phyloP scores from a whole-genome alignment of 805 yeast genomes.

The Blastobotrys peoriensis region DNA sequence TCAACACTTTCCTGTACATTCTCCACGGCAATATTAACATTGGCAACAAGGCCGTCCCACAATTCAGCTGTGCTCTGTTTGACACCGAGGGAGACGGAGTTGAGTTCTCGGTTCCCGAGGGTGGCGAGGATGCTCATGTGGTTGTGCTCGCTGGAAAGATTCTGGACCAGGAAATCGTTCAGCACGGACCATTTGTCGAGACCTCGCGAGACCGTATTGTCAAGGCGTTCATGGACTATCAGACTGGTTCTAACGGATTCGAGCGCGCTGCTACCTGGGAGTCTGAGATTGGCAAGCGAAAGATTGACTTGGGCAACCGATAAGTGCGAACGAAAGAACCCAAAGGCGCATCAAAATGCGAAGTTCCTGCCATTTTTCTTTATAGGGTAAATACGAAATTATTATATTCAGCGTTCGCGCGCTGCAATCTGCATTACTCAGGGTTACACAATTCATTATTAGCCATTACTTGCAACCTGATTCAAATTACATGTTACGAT shows the following conservation, averaged over 20 bases:
- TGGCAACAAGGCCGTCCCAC: constrained; percentile 37
- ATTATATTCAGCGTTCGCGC: too few relatives aligned
- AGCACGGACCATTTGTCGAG: constrained; percentile 90
- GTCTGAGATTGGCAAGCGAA: constrained; percentile 27
- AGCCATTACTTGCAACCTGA: neutral
- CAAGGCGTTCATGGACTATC: constrained; percentile 69
- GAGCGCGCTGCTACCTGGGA: constrained; percentile 31
- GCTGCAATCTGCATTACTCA: too few relatives aligned
- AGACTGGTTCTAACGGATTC: constrained; percentile 35
- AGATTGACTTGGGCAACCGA: too few relatives aligned
- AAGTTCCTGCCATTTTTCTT: too few relatives aligned
- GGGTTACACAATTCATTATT: too few relatives aligned
- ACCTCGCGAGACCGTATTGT: constrained; percentile 58
- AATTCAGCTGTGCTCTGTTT: constrained; percentile 55
- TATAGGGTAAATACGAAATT: neutral
- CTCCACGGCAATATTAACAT: constrained; percentile 54
- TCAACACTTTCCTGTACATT: constrained; percentile 65
- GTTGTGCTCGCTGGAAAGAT: constrained; percentile 72
- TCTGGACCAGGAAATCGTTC: constrained; percentile 69
- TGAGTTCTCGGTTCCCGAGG: constrained; percentile 45
- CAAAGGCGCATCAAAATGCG: too few relatives aligned
- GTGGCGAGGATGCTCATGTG: constrained; percentile 49
- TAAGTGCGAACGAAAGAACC: too few relatives aligned
- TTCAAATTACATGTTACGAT: too few relatives aligned
- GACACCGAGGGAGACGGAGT: constrained; percentile 62